Percentiles rank a stretch among this genome's conserved stretches.
Conservation (phyloP, 495 filamentous ascomycete species). For the Penicillium antarcticum region DNA sequence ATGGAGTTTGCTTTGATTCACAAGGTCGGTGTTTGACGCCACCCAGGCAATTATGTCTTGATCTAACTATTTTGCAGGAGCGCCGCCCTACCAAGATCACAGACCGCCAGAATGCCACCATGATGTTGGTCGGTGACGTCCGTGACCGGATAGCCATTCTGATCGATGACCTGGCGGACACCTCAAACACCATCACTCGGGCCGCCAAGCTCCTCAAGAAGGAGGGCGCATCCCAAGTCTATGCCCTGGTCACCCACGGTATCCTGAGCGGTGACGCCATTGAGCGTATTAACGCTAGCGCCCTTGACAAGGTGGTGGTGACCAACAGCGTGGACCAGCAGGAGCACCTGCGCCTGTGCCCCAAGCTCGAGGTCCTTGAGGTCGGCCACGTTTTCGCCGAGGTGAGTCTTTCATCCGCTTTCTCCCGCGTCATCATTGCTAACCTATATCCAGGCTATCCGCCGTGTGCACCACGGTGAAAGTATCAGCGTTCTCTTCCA, state of each 20-base stretch:
- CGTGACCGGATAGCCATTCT: constrained; percentile 77
- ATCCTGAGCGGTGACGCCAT: constrained; percentile 93
- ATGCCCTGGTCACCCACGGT: constrained; percentile 90
- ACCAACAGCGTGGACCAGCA: constrained; percentile 92
- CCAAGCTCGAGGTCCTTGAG: constrained; percentile 89
- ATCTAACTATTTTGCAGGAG: constrained; percentile 55
- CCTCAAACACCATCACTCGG: constrained; percentile 92
- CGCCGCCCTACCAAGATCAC: constrained; percentile 91
- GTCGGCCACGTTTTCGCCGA: constrained; percentile 92
- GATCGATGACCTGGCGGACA: constrained; percentile 93
- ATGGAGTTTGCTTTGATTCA: constrained; percentile 96
- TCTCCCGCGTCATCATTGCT: constrained; percentile 5
- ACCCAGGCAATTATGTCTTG: constrained; percentile 9
- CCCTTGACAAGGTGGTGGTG: constrained; percentile 85
- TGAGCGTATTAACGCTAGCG: constrained; percentile 85
- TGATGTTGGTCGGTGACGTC: constrained; percentile 97
- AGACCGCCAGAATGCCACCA: constrained; percentile 92
- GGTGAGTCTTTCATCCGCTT: constrained; percentile 40
- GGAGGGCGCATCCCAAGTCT: constrained; percentile 82
- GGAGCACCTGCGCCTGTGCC: constrained; percentile 69
- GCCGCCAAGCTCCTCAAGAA: constrained; percentile 96
- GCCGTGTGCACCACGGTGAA: constrained; percentile 95
- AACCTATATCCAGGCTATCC: constrained; percentile 66
- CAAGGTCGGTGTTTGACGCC: constrained; percentile 62
- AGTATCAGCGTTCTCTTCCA: constrained; percentile 97